These are phyloP conservation scores for Hypoxylon sp. DNA, from an alignment of 2,329 filamentous ascomycete genomes.

Conservation along the genomic window DNA sequence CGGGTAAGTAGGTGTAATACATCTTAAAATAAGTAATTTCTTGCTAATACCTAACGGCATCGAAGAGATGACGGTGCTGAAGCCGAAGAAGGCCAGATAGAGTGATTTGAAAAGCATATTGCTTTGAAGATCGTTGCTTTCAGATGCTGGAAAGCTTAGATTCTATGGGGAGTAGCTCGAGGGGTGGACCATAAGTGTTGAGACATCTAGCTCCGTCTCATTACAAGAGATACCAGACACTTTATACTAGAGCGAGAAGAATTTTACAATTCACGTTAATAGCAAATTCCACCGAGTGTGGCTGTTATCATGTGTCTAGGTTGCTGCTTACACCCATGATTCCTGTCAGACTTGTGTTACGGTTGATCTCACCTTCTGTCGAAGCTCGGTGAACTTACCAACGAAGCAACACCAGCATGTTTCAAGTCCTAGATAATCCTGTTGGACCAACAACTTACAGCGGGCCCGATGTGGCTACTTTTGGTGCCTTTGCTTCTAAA, in stretches of 20 bases:
- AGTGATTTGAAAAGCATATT: slow-evolving; percentile 28
- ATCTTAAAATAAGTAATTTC: background rate
- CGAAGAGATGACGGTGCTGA: slow-evolving; percentile 12
- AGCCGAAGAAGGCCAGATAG: slow-evolving; percentile 16
- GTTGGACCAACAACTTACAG: background rate
- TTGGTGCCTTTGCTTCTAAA: background rate
- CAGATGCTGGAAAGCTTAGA: background rate
- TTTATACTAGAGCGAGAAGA: background rate
- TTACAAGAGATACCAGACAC: background rate
- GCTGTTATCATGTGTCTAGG: background rate
- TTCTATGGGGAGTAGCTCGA: background rate
- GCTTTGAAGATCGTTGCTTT: background rate
- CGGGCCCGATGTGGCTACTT: background rate
- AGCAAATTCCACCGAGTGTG: too few relatives aligned
- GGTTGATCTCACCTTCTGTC: background rate
- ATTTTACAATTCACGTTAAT: background rate
- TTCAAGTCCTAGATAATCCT: slow-evolving; percentile 2
- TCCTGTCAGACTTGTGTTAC: slow-evolving; percentile 17
- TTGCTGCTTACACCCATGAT: background rate
- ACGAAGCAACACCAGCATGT: background rate
- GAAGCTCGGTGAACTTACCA: slow-evolving; percentile 2
- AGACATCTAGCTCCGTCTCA: background rate
- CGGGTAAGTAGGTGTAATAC: background rate
- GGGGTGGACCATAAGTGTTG: background rate
- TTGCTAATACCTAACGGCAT: slow-evolving; percentile 19